Base-by-base conservation (phyloP, 2,329 filamentous ascomycete species). In the Grosmannia penicillata region DNA sequence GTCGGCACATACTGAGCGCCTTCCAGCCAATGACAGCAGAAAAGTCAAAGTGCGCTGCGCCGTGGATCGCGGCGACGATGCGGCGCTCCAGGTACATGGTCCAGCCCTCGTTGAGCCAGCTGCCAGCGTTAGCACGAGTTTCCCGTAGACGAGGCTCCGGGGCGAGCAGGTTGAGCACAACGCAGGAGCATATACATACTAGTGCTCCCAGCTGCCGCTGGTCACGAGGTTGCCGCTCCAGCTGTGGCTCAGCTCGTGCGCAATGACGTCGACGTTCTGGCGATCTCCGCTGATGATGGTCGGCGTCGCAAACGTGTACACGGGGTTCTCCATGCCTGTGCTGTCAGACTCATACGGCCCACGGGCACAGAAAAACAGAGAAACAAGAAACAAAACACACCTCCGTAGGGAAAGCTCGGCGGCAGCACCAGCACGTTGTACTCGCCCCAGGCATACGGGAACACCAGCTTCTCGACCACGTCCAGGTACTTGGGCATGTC, bases 11-110 rank as follows among this genome's bases (percentile, higher is more conserved):
- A 73, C 69, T 71, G 15, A 94, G 72, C 3, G 79, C 73, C 54
- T 93, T 91, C 89, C 89, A 96, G 43, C 91, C 91, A 47, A 95
- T 93, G 47, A 96, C 93, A 46, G 89, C 79, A 8, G 83, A 93
- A 58, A 98, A 96, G 60, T 95, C 82, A 45, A 91, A 83, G 54
- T 93, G 78, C 5, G 82, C 62, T 46, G 89, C 81, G 33, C 86
- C 86, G 49, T 95, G 86, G 32, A 93, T 66, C 17, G 66, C 72
- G 13, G 76, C 80, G 46, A 78, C 70, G 42, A 93, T 84, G 35
- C 91, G 74, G 37, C 91, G 80, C 61, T 98, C 91, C 6, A 96
- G 70, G 52, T 98, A 98, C 17, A 80, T 82, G 1, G 91, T 96
- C 91, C 89, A 96, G 24, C 89, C 89, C 52, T 80, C 75, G 42